Evolutionary conservation across 139 green algal genomes (phyloP).

Genomic region (Deuterostichococcus epilithicus): DNA sequence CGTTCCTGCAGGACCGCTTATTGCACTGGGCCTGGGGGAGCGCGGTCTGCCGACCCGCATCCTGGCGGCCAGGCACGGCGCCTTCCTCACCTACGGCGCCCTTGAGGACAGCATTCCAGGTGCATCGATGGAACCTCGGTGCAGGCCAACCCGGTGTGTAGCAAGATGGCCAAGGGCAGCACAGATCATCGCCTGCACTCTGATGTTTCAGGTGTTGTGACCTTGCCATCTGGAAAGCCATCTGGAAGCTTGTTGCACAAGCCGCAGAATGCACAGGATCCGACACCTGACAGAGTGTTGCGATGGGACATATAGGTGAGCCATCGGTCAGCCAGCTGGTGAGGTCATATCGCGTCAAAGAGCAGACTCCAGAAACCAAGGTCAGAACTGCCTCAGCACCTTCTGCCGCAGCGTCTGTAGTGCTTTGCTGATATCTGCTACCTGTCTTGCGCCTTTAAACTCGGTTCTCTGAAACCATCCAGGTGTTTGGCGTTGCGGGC

Average conservation of each 20-base stretch:
- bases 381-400: conserved; percentile 57
- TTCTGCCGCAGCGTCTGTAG: too few species aligned
- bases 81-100: neutral
- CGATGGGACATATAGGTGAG: conserved; percentile 31
- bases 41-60: neutral
- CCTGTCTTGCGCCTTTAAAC: too few species aligned
- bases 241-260: neutral
- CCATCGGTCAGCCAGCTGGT: conserved; percentile 42
- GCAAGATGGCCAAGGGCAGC: too few species aligned
- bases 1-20: neutral
- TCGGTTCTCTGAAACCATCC: too few species aligned
- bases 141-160: neutral
- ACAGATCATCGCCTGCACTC: too few species aligned
- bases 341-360: conserved; percentile 54
- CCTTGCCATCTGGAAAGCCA: too few species aligned
- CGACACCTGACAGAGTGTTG: too few species aligned
- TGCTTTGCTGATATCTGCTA: too few species aligned
- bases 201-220: too few species aligned
- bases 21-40: neutral
- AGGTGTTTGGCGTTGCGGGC: neutral
- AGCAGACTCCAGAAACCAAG: conserved; percentile 58
- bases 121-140: neutral
- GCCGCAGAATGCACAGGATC: neutral
- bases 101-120: neutral
- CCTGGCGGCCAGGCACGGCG: neutral